These are phyloP conservation scores for Astrocystis sublimbata DNA, from an alignment of 495 filamentous ascomycete species.

Conservation along the genomic window DNA sequence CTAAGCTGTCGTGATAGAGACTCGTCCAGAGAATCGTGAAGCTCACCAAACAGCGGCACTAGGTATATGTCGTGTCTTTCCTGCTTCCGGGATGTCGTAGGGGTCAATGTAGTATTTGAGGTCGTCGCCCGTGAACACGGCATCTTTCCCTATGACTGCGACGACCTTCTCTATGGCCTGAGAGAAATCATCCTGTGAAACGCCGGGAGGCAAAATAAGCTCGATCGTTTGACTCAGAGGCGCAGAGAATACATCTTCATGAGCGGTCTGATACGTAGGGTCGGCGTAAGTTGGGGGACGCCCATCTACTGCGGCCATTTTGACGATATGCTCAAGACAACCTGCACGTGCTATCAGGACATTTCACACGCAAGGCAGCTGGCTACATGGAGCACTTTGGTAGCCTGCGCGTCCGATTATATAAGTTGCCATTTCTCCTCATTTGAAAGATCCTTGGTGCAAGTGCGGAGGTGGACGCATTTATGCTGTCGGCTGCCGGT, in stretches of 20 bases:
- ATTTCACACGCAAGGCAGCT: not conserved
- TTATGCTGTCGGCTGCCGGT: conserved; percentile 16
- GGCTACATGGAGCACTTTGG: not conserved
- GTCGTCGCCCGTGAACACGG: conserved; percentile 38
- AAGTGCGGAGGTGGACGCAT: not conserved
- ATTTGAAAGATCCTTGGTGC: not conserved
- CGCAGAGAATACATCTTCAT: conserved; percentile 16
- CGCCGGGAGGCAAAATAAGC: conserved; percentile 39
- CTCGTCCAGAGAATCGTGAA: not conserved
- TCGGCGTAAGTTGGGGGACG: conserved; percentile 17
- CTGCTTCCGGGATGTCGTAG: conserved; percentile 41
- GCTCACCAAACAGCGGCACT: conserved; percentile 43
- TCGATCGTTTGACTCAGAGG: conserved; percentile 6
- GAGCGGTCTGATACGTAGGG: conserved; percentile 18
- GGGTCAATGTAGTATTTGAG: conserved; percentile 49
- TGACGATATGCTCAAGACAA: not conserved
- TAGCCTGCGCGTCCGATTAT: not conserved
- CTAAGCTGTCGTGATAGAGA: not conserved
- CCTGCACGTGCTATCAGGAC: not conserved
- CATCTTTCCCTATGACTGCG: conserved; percentile 33
- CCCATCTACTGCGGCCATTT: conserved; percentile 8
- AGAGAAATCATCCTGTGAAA: conserved; percentile 35
- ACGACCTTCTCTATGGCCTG: conserved; percentile 37
- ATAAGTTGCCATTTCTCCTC: conserved; percentile 5
- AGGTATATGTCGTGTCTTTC: conserved; percentile 38